A percentile compares a stretch with the other conserved stretches of the same genome.
Conservation (phyloP, 495 filamentous ascomycete species). For the Tuber borchii region DNA sequence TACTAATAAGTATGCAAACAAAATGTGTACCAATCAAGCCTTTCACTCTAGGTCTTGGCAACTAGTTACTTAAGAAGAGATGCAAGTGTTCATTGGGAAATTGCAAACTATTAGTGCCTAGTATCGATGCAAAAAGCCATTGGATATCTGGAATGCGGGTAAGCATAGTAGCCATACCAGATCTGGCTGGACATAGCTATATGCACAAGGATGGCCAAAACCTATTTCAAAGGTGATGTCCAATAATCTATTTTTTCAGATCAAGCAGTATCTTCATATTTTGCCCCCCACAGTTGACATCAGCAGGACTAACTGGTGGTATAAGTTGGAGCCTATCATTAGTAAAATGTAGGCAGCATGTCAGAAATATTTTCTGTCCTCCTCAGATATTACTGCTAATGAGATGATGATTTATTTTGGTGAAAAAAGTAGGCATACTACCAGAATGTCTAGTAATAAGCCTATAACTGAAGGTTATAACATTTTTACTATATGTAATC, state of each 20-base stretch:
- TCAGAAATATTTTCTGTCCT: conserved; percentile 7
- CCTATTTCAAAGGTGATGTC: background rate
- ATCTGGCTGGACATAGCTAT: background rate
- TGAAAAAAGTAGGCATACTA: conserved; percentile 9
- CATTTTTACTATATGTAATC: background rate
- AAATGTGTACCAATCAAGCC: too few species aligned
- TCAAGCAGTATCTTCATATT: background rate
- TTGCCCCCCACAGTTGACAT: background rate
- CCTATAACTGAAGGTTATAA: conserved; percentile 21
- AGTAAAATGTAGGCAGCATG: too few species aligned
- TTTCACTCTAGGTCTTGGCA: too few species aligned
- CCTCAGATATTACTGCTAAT: conserved; percentile 3
- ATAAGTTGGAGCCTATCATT: too few species aligned
- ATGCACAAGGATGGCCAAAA: background rate
- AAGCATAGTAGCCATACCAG: background rate
- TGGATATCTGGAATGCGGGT: too few species aligned
- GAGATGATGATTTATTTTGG: conserved; percentile 16
- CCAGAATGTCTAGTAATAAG: conserved; percentile 16
- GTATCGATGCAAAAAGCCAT: too few species aligned
- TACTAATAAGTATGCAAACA: too few species aligned
- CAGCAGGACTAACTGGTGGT: background rate
- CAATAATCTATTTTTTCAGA: background rate
- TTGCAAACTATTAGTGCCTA: too few species aligned
- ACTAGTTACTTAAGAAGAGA: too few species aligned
- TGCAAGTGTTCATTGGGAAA: too few species aligned